These are phyloP conservation scores for Ambrosia hybrid DNA, from an alignment of 140 eudicot genomes.

Conservation along the genomic window DNA sequence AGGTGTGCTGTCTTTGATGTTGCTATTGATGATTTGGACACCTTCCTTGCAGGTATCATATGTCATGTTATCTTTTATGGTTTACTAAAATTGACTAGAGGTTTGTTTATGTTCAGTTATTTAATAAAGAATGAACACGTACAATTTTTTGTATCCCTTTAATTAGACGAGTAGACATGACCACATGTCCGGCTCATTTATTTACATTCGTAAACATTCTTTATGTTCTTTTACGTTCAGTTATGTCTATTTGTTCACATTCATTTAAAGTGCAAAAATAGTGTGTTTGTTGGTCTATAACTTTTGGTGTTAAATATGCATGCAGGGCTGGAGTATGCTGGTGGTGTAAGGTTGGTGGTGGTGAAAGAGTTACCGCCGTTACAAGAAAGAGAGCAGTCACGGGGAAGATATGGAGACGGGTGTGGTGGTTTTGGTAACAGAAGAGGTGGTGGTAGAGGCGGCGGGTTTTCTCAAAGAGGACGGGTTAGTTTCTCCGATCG, in stretches of 20 bases:
- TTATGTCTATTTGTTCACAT: background rate
- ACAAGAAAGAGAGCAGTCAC: constrained; percentile 68
- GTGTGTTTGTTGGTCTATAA: background rate
- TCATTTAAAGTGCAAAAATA: background rate
- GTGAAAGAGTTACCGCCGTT: constrained; percentile 67
- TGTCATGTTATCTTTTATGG: constrained; percentile 1
- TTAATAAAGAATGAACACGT: too few relatives aligned
- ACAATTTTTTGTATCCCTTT: too few relatives aligned
- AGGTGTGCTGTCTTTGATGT: constrained; percentile 72
- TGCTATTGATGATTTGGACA: constrained; percentile 53
- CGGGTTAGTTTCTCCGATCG: constrained; percentile 45
- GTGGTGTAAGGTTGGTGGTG: constrained; percentile 63
- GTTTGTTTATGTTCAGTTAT: background rate
- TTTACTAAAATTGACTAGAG: background rate
- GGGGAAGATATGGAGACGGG: constrained; percentile 54
- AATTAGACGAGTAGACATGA: background rate
- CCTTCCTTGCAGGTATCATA: constrained; percentile 54
- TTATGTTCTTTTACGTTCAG: background rate
- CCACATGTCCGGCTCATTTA: background rate
- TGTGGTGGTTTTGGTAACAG: constrained; percentile 52
- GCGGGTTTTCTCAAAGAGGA: constrained; percentile 35
- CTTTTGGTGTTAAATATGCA: constrained; percentile 3
- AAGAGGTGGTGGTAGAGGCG: constrained; percentile 47
- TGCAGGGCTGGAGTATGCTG: constrained; percentile 66
- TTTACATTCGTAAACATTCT: background rate